Percentiles rank a stretch among this genome's conserved stretches.
Conservation (phyloP, 768 basidiomycete species). For the Mycena galericulata region DNA sequence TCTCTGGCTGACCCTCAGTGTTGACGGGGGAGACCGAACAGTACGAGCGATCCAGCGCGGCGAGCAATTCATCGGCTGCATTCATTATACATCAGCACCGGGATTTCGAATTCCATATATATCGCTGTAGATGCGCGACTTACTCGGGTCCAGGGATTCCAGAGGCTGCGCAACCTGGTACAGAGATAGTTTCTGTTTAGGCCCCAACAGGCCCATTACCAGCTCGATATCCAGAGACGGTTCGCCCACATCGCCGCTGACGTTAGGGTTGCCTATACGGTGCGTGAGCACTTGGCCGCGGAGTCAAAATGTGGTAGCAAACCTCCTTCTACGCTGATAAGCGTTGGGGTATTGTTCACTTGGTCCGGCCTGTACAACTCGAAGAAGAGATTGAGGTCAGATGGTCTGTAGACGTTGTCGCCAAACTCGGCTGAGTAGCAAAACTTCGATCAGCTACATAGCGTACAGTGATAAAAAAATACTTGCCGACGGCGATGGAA, state of each 20-base stretch:
- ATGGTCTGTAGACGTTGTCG: constrained; percentile 16
- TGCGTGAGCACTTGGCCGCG: neutral
- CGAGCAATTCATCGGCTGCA: constrained; percentile 25
- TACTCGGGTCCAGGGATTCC: constrained; percentile 19
- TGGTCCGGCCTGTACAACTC: constrained; percentile 17
- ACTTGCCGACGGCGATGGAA: constrained; percentile 16
- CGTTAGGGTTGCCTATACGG: constrained; percentile 13
- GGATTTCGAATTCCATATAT: neutral
- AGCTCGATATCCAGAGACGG: constrained; percentile 26
- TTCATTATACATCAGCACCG: neutral
- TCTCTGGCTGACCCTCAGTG: constrained; percentile 8
- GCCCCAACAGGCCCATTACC: constrained; percentile 24
- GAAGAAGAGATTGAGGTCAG: constrained; percentile 28
- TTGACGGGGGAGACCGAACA: constrained; percentile 16
- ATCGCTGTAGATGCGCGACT: constrained; percentile 6
- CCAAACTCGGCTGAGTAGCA: constrained; percentile 20
- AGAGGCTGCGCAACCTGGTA: constrained; percentile 21
- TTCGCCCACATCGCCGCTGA: constrained; percentile 15
- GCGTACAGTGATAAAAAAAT: neutral
- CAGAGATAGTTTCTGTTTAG: constrained; percentile 22
- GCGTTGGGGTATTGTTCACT: constrained; percentile 17
- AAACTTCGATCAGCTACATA: neutral
- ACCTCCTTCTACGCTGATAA: constrained; percentile 29
- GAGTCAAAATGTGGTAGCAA: neutral
- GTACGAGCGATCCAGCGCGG: constrained; percentile 23